Base-by-base conservation (phyloP, 225 moss, liverwort and hornwort genomes). In the Rhytidiadelphus loreus region DNA sequence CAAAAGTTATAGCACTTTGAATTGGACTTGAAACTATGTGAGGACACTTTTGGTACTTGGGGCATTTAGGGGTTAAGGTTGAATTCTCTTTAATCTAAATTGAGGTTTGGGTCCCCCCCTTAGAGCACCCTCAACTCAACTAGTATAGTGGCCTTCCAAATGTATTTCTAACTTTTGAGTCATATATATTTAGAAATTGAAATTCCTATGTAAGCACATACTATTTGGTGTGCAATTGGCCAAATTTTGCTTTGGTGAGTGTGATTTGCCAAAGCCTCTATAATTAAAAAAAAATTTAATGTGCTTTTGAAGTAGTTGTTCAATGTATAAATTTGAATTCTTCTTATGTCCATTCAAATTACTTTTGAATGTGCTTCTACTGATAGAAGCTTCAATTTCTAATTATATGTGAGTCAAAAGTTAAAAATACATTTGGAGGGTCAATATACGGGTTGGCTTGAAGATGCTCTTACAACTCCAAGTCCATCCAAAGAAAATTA, bases 381-480 rank as follows among this genome's bases (percentile, higher is more conserved):
- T 13, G 4, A 23, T 39, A 37, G 4, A 0, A 23, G 4, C 7
- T 69, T 7, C 13, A 23, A 69, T 3, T 23, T 23, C 2, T 39
- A 69, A 69, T 13, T 39, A 13, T 39, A 39, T 7, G 24, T 0
- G 1, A 13, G 22, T n/a, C 12, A 23, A 39, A 39, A 69, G 1
- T 21, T 37, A 37, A 2, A 65, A 66, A 66, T n/a, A 66, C 3
- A 66, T n/a, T 37, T 66, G 21, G 7, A 69, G 6, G 39, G 4
- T 0, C 13, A 39, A 39, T 39, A 4, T 24, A 69, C 2, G 0
- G 0, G 0, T 69, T 69, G 69, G 24, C 8, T 69, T 39, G 4
- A 69, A 0, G 14, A 39, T 24, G 20, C 43, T 43, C 11, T 26
- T 26, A 43, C 26, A 43, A 26, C 6, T 9, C 43, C 9, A 15